phyloP scores from a whole-genome alignment of 208 protist species.

The Trypanosoma platydactyli region DNA sequence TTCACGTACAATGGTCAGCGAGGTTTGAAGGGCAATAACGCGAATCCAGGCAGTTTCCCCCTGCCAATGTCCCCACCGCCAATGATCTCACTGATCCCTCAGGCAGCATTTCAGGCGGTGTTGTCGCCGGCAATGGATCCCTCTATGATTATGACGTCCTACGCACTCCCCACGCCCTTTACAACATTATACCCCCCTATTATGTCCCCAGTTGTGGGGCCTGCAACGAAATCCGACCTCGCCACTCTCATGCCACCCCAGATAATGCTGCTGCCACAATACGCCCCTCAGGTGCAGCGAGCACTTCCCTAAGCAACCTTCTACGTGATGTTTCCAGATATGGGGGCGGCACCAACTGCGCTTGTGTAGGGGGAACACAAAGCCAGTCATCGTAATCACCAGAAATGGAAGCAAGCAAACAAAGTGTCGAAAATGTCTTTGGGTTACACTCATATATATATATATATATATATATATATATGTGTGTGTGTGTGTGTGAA shows the following conservation, averaged over 20 bases:
- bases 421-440: too few species aligned
- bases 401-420: too few species aligned
- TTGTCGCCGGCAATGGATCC: not conserved
- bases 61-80: conserved; percentile 9
- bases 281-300: conserved; percentile 13
- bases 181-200: conserved; percentile 17
- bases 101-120: not conserved
- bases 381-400: not conserved
- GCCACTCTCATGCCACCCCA: conserved; percentile 9
- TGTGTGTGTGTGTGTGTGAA: too few species aligned
- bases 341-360: not conserved
- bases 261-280: conserved; percentile 24
- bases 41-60: conserved; percentile 8
- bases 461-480: too few species aligned
- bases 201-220: not conserved
- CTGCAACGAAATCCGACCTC: not conserved
- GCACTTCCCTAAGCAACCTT: conserved; percentile 20
- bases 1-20: conserved; percentile 24
- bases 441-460: too few species aligned
- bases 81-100: not conserved
- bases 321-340: conserved; percentile 43
- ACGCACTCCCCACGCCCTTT: not conserved
- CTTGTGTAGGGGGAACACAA: conserved; percentile 6
- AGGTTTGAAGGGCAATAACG: conserved; percentile 8
- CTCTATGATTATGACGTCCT: conserved; percentile 15